Evolutionary conservation across 2,329 filamentous ascomycete species (phyloP).

Genomic region (Xylaria sp.): DNA sequence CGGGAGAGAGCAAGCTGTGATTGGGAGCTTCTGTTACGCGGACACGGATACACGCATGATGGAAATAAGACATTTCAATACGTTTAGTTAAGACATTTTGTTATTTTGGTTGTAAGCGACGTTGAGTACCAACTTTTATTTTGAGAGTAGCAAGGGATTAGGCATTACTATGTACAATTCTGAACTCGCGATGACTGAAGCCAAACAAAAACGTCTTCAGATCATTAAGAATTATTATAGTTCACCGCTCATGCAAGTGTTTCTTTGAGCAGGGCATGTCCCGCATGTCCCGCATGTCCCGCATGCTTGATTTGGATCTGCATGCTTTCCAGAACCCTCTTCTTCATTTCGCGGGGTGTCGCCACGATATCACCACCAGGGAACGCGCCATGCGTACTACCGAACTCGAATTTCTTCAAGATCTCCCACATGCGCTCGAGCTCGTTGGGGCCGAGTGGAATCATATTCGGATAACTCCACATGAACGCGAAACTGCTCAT

Average conservation of each 20-base stretch:
- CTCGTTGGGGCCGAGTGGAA: conserved; percentile 61
- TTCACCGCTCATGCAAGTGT: conserved; percentile 8
- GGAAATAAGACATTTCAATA: not conserved
- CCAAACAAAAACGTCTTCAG: not conserved
- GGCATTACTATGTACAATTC: not conserved
- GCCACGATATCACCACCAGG: conserved; percentile 55
- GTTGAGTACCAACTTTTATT: not conserved
- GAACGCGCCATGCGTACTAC: conserved; percentile 64
- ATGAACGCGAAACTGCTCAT: conserved; percentile 62
- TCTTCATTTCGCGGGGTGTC: conserved; percentile 48
- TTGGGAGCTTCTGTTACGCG: not conserved
- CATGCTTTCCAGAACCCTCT: conserved; percentile 67
- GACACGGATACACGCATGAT: not conserved
- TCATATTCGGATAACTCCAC: conserved; percentile 72
- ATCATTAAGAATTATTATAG: not conserved
- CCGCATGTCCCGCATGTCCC: conserved; percentile 40
- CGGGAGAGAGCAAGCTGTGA: conserved; percentile 53
- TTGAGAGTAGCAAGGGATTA: not conserved
- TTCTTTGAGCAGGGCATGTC: conserved; percentile 37
- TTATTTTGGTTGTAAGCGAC: not conserved
- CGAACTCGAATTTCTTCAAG: conserved; percentile 57
- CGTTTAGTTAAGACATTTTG: not conserved
- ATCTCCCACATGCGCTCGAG: conserved; percentile 66
- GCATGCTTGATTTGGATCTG: conserved; percentile 60
- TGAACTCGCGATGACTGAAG: not conserved